A percentile compares a stretch with the other conserved stretches of the same genome.
Evolutionary conservation across 2,329 filamentous ascomycete species (phyloP).

Genomic region (Phyllosticta capitalensis): DNA sequence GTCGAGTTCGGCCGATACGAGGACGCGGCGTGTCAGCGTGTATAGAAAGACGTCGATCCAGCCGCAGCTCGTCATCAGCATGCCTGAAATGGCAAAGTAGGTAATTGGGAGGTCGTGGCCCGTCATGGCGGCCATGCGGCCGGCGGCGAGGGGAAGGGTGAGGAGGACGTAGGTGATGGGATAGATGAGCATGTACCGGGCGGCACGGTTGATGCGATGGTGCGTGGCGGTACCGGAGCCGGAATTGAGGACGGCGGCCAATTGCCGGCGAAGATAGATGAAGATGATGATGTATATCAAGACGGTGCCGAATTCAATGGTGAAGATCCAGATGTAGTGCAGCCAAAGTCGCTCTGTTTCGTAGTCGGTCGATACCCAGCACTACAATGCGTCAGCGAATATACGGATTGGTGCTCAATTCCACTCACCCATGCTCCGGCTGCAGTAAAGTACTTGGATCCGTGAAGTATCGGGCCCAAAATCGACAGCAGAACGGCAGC

Average conservation of each 20-base stretch:
- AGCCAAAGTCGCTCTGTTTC: constrained; percentile 40
- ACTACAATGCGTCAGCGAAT: constrained; percentile 28
- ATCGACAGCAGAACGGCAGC: constrained; percentile 38
- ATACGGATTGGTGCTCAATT: neutral
- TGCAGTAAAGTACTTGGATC: constrained; percentile 35
- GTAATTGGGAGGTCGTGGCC: constrained; percentile 36
- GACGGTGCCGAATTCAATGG: constrained; percentile 38
- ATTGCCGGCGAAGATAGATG: constrained; percentile 20
- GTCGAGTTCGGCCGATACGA: constrained; percentile 24
- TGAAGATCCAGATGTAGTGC: constrained; percentile 47
- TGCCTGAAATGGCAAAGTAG: constrained; percentile 51
- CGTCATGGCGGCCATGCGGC: constrained; percentile 30
- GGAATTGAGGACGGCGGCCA: constrained; percentile 28
- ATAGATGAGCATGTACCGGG: constrained; percentile 55
- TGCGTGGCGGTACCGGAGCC: constrained; percentile 13
- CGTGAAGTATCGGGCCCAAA: constrained; percentile 36
- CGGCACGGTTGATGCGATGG: constrained; percentile 29
- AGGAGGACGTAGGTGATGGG: constrained; percentile 58
- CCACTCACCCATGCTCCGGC: constrained; percentile 42
- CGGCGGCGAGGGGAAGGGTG: constrained; percentile 52
- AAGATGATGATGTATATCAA: constrained; percentile 12
- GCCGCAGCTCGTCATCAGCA: constrained; percentile 43
- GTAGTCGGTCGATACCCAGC: constrained; percentile 39
- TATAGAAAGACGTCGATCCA: constrained; percentile 37
- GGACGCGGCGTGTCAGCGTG: constrained; percentile 31